Base-by-base conservation (phyloP, 164 flowering plant species). In the Annona cherimola region DNA sequence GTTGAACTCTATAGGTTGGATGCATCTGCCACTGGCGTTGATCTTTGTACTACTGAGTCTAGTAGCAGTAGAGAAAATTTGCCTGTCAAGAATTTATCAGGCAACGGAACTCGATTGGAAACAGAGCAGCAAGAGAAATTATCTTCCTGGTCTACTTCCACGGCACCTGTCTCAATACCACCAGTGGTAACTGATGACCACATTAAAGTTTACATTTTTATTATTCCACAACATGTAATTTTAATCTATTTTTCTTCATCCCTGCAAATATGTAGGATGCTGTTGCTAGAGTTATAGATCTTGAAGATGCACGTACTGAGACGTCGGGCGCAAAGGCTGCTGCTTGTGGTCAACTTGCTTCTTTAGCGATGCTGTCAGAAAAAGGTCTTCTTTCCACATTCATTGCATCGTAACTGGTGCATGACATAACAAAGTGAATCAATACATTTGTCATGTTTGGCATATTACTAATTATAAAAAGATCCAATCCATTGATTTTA, bases 261-360 rank as follows among this genome's bases (percentile, higher is more conserved):
- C 71, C 44, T 61, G 12, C 19, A 19, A 75, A 72, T 63, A 14
- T 35, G 45, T 75, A 93, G 98, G 84, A 73, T 73, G 69, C 59
- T 73, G 64, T 85, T 67, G 55, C 74, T 61, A 79, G 76, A 63
- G 77, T 90, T 75, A n/a, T 89, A 71, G 76, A 66, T 66, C 96
- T 92, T 73, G 77, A 83, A 45, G 87, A 92, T 80, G 97, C 93
- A 35, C 81, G 81, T 67, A 57, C 79, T 50, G 77, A 75, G 69
- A 87, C 83, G 68, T 89, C 90, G 63, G 98, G 98, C 35, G 90
- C 98, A 67, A 94, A 94, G 85, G 93, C 98, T 74, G 87, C 93
- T 54, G 88, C 98, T 64, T 92, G 98, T 76, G 88, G 92, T 61
- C 89, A 74, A 44, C 80, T 94, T 60, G 93, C 88, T 72, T 84